Percentiles rank a stretch among this genome's conserved stretches.
These are phyloP conservation scores for Fusarium sp. DNA, from an alignment of 2,329 filamentous ascomycete species.

Conservation along the genomic window DNA sequence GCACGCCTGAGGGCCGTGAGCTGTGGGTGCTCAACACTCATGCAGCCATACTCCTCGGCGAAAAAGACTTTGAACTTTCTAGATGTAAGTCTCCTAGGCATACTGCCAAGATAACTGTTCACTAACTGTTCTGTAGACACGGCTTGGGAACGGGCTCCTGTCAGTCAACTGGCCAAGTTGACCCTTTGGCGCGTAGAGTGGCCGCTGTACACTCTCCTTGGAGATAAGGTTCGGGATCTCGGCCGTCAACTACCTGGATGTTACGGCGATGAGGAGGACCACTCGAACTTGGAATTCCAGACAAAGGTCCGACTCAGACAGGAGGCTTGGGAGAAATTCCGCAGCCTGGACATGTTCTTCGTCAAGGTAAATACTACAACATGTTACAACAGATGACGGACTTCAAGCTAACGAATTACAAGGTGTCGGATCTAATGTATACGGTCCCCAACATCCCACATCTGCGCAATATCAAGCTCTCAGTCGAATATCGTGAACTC, in stretches of 20 bases:
- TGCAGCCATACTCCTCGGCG: slow-evolving; percentile 72
- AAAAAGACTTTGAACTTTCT: slow-evolving; percentile 72
- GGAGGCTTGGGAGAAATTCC: slow-evolving; percentile 67
- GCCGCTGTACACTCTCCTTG: slow-evolving; percentile 67
- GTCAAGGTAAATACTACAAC: slow-evolving; percentile 71
- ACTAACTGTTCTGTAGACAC: slow-evolving; percentile 61
- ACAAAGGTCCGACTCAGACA: slow-evolving; percentile 61
- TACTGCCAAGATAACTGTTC: not conserved
- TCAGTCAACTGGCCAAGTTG: slow-evolving; percentile 67
- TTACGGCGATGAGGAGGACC: slow-evolving; percentile 63
- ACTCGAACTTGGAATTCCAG: slow-evolving; percentile 59
- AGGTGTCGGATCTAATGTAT: slow-evolving; percentile 74
- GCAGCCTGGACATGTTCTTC: slow-evolving; percentile 74
- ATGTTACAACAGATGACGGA: not conserved
- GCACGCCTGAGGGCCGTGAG: slow-evolving; percentile 69
- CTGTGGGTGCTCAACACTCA: slow-evolving; percentile 76
- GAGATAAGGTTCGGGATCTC: slow-evolving; percentile 64
- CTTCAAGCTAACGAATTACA: slow-evolving; percentile 24
- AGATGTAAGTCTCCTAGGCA: slow-evolving; percentile 66
- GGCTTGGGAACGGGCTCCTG: slow-evolving; percentile 69
- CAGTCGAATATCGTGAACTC: slow-evolving; percentile 71
- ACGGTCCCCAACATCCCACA: slow-evolving; percentile 70
- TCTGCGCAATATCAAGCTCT: slow-evolving; percentile 67
- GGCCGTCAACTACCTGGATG: slow-evolving; percentile 66
- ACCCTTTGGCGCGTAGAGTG: slow-evolving; percentile 72